These are phyloP conservation scores for Apiotrichum mycotoxinovorans DNA, from an alignment of 1,284 basidiomycete genomes.

Conservation along the genomic window DNA sequence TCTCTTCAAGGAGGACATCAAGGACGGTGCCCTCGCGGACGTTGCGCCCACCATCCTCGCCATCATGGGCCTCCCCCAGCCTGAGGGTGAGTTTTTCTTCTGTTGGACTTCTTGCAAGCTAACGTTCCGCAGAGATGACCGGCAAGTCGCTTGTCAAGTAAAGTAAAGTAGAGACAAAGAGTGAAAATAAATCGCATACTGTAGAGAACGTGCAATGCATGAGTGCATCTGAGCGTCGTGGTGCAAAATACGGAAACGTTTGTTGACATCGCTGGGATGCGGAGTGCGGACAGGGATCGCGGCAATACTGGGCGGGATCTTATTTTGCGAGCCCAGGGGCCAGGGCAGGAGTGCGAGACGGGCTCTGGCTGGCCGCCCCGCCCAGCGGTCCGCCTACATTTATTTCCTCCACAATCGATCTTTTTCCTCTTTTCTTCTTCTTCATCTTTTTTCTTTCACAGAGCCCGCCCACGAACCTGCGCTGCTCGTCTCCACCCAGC, in stretches of 20 bases:
- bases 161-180: not conserved
- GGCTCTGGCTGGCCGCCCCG: not conserved
- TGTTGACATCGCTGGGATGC: not conserved
- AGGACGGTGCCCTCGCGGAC: constrained; percentile 71
- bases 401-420: too few relatives aligned
- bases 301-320: too few relatives aligned
- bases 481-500: constrained; percentile 2
- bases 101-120: not conserved
- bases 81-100: constrained; percentile 28
- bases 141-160: constrained; percentile 19
- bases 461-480: constrained; percentile 19
- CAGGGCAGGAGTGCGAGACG: too few relatives aligned
- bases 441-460: constrained; percentile 14
- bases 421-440: not conserved
- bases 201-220: not conserved
- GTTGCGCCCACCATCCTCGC: constrained; percentile 81
- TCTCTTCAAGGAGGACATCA: constrained; percentile 55
- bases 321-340: too few relatives aligned
- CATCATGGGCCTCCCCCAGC: constrained; percentile 57
- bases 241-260: not conserved
- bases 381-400: not conserved
- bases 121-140: constrained; percentile 14
- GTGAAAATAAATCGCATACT: not conserved
- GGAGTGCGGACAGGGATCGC: too few relatives aligned
- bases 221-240: not conserved